Evolutionary conservation across 192 early-diverging fungal species (phyloP), one percentile per base, ranked within the genome.

Genomic region (Phycomyces blakesleeanus): DNA sequence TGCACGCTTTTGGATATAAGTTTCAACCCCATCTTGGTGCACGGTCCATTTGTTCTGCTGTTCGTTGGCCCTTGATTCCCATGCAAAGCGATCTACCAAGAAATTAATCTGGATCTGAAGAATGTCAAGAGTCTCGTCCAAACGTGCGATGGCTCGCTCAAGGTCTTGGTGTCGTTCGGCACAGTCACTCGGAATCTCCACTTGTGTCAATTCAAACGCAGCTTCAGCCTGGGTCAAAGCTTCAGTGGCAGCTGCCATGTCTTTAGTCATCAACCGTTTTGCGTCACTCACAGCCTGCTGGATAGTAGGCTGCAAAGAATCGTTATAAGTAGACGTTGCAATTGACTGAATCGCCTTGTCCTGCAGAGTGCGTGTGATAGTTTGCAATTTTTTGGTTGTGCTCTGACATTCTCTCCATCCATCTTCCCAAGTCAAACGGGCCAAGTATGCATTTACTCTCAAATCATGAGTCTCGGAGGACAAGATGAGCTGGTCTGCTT

Each of bases 41-140:
- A 3, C 18, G 11, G 3, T 37, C 27, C 50, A 63, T 3, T 38
- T 9, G 11, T 39, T 52, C 12, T 52, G 61, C 18, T 63, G 50
- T 10, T 41, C 12, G 0, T 63, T 38, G 38, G 34, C 61, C 38
- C n/a, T 20, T 11, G 21, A 40, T 24, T 63, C 61, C 61, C 61
- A 63, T 22, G 52, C 51, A 20, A 40, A 24, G 2, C 61, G 34
- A 7, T 14, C 16, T 22, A 15, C 38, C 38, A 63, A 54, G 38
- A 54, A 54, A 15, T 44, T 11, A 0, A 53, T 25, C 53, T 38
- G 37, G 2, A 29, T 47, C 44, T 47, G 5, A 3, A 14, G 44
- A 14, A n/a, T 14, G 2, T 47, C 44, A 14, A 47, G 11, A 14
- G 12, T 14, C 2, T 47, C 44, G 18, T 47, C 5, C 12, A 47